Percentiles rank a stretch among this genome's conserved stretches.
Evolutionary conservation across 2,329 filamentous ascomycete species (phyloP).

Genomic region (Phialophora tarda): DNA sequence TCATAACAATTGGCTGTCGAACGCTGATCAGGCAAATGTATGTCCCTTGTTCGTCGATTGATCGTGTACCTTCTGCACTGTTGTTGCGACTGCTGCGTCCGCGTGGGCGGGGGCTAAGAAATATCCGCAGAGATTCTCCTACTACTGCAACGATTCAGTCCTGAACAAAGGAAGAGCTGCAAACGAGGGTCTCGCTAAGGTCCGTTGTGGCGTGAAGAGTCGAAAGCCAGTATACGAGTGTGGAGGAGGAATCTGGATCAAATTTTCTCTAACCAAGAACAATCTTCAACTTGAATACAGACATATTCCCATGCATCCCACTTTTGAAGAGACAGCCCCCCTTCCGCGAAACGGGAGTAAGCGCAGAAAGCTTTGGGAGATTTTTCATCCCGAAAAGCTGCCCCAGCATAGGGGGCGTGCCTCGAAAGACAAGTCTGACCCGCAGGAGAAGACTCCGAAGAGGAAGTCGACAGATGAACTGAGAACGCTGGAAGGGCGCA

Average conservation of each 20-base stretch:
- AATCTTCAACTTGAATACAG: slow-evolving; percentile 37
- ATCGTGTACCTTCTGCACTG: not conserved
- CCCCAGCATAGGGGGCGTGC: not conserved
- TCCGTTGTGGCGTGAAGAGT: slow-evolving; percentile 28
- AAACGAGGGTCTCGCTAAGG: slow-evolving; percentile 32
- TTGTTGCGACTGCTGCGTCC: not conserved
- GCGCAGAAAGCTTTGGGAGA: slow-evolving; percentile 33
- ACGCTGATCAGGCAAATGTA: slow-evolving; percentile 35
- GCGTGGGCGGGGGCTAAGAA: not conserved
- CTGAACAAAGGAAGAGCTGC: slow-evolving; percentile 39
- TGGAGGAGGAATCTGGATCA: slow-evolving; percentile 34
- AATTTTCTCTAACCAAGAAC: slow-evolving; percentile 39
- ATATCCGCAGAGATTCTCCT: slow-evolving; percentile 32
- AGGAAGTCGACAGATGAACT: slow-evolving; percentile 14
- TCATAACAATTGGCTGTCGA: slow-evolving; percentile 39
- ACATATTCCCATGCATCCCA: slow-evolving; percentile 37
- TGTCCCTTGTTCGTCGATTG: not conserved
- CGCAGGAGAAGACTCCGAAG: slow-evolving; percentile 13
- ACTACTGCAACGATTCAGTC: slow-evolving; percentile 38
- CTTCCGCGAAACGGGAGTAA: slow-evolving; percentile 33
- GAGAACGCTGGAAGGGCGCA: not conserved
- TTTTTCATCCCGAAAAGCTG: slow-evolving; percentile 36
- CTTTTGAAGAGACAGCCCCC: slow-evolving; percentile 38
- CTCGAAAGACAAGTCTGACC: slow-evolving; percentile 6
- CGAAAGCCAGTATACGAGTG: slow-evolving; percentile 38